These are phyloP conservation scores for Ettlia oleoabundans DNA, from an alignment of 139 green algal genomes.

Conservation along the genomic window DNA sequence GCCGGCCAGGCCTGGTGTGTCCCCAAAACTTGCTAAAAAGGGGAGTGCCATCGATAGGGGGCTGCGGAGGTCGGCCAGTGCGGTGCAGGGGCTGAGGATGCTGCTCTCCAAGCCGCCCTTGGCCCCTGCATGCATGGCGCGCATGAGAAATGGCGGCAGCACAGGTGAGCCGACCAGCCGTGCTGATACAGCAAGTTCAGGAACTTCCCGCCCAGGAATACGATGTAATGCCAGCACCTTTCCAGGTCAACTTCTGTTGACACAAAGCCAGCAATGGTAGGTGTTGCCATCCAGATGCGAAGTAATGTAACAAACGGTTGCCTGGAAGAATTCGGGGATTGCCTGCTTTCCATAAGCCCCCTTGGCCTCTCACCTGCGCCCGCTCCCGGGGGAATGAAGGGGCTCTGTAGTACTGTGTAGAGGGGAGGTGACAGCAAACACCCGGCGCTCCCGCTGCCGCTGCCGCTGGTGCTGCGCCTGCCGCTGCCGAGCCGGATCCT, in stretches of 20 bases:
- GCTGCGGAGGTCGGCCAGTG: background rate
- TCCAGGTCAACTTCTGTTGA: no score
- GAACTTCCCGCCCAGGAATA: no score
- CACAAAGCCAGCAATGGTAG: no score
- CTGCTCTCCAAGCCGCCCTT: background rate
- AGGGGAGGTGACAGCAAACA: conserved; percentile 21
- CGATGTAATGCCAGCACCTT: no score
- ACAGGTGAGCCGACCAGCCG: background rate
- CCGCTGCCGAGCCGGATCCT: background rate
- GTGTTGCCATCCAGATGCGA: no score
- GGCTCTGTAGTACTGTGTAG: conserved; percentile 28
- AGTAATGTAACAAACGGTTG: no score
- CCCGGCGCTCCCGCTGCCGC: no score
- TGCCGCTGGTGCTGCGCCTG: background rate
- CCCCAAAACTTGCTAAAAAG: background rate
- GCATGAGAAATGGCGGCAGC: background rate
- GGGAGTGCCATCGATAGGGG: background rate
- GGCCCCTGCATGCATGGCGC: background rate
- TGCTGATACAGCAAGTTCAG: background rate
- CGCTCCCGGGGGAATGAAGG: background rate
- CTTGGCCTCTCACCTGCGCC: background rate
- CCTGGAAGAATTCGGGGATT: no score
- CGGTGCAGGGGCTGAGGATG: background rate
- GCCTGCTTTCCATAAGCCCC: no score
- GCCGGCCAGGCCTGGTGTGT: background rate